Base-by-base conservation (phyloP, 140 eudicot genomes). In the Ambrosia hybrid region DNA sequence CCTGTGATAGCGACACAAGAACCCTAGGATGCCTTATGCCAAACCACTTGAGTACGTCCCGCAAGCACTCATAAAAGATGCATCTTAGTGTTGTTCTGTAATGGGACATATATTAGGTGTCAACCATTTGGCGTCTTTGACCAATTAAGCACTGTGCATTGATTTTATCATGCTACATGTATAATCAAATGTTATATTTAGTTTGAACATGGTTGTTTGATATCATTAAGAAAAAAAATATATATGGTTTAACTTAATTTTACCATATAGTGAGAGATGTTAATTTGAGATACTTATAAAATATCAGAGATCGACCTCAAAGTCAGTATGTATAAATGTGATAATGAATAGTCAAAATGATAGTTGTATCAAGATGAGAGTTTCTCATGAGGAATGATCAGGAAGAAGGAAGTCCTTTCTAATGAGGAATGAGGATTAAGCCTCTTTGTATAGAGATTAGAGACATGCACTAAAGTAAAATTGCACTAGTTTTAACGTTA, bases 31-130 rank as follows among this genome's bases (percentile, higher is more conserved):
- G 67, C 48, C 67, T 34, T 61, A 36, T 61, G 67, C 48, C 9
- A 43, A 9, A 9, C 46, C 48, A 61, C 67, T 36, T 37, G 48
- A 36, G 67, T 37, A 21, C 13, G 67, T 34, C 48, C 4, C 12
- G 48, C 46, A 0, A 34, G 48, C 46, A 33, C 17, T 61, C 26
- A 13, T 10, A 11, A 34, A 61, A 36, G 67, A 12, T 61, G 67
- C 46, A 61, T 36, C 48, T 61, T 59, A 33, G 43, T 59, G 65
- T 11, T 61, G 67, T 61, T 34, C 67, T 34, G 14, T 36, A 36
- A 36, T 61, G 48, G 30, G 17, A 61, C 67, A 39, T 37, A 61
- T 34, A 39, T 36, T 33, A 34, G 67, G 36, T 34, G n/a, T 34
- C 10, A n/a, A 61, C 67, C 13, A 36, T 61, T 36, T 36, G 67